These are phyloP conservation scores for Ophiosphaerella narmari DNA, from an alignment of 2,329 filamentous ascomycete species.

Conservation along the genomic window DNA sequence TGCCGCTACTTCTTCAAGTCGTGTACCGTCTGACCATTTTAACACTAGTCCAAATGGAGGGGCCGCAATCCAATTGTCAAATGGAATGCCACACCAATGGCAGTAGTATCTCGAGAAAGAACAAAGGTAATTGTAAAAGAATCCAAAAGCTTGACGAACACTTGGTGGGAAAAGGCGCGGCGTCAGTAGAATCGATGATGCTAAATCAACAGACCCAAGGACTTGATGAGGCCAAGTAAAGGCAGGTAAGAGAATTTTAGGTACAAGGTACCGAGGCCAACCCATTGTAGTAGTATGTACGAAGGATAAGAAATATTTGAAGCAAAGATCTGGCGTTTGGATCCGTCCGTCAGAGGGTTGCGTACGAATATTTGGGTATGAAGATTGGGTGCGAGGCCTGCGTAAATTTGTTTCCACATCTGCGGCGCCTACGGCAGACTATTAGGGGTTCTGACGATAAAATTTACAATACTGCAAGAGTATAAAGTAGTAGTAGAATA, in stretches of 20 bases:
- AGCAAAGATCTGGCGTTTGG: no score
- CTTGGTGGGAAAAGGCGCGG: constrained; percentile 8
- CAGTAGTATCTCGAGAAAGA: constrained; percentile 11
- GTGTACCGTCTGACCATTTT: constrained; percentile 24
- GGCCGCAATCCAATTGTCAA: constrained; percentile 13
- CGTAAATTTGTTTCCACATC: no score
- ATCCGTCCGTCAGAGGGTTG: no score
- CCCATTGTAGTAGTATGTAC: background rate
- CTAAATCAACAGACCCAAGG: constrained; percentile 45
- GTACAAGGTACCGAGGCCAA: constrained; percentile 1
- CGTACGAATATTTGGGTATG: no score
- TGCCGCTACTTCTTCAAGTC: constrained; percentile 23
- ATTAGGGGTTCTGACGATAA: no score
- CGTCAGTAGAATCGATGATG: constrained; percentile 59
- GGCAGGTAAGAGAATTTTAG: constrained; percentile 8
- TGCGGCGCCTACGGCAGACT: no score
- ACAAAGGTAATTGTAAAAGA: constrained; percentile 8
- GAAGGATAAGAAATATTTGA: no score
- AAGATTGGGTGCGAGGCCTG: no score
- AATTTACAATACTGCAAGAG: no score
- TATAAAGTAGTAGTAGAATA: no score
- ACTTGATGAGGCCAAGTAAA: constrained; percentile 15
- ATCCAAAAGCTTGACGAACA: constrained; percentile 9
- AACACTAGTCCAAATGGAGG: constrained; percentile 23
- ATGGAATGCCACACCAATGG: constrained; percentile 19